Evolutionary conservation across 257 asterid genomes (phyloP).

Genomic region (Lavandula angustifolia): DNA sequence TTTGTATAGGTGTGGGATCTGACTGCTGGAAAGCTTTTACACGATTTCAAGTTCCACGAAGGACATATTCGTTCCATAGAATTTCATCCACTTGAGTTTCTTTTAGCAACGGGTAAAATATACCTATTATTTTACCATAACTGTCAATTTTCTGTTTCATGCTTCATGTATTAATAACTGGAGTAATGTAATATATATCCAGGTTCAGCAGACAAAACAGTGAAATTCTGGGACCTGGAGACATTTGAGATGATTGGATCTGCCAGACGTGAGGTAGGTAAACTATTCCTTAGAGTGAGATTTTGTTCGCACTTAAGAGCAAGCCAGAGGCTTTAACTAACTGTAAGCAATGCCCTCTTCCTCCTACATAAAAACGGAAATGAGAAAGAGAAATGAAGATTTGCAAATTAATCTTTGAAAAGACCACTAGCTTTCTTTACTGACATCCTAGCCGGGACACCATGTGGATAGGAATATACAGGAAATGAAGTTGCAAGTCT

Average conservation of each 20-base stretch:
- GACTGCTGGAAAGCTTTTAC: slow-evolving; percentile 98
- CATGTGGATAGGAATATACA: not conserved
- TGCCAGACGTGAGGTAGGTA: slow-evolving; percentile 78
- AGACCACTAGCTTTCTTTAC: slow-evolving; percentile 8
- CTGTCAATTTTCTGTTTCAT: slow-evolving; percentile 14
- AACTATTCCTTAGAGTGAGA: slow-evolving; percentile 5
- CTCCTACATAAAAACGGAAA: slow-evolving; percentile 15
- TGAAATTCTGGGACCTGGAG: slow-evolving; percentile 98
- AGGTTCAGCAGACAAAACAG: slow-evolving; percentile 98
- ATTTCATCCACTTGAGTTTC: slow-evolving; percentile 96
- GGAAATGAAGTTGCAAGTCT: not conserved
- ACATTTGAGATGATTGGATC: slow-evolving; percentile 99
- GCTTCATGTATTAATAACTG: slow-evolving; percentile 11
- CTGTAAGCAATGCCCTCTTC: slow-evolving; percentile 21
- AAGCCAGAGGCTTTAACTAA: not conserved
- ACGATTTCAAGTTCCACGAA: slow-evolving; percentile 90
- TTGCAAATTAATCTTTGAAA: not conserved
- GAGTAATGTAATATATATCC: slow-evolving; percentile 29
- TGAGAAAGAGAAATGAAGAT: not conserved
- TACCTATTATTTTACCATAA: slow-evolving; percentile 22
- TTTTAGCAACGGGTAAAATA: slow-evolving; percentile 85
- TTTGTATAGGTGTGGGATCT: slow-evolving; percentile 90
- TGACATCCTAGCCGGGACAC: slow-evolving; percentile 7
- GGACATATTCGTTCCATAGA: slow-evolving; percentile 92
- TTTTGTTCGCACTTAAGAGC: slow-evolving; percentile 7